Evolutionary conservation across 345 rosid species (phyloP).

Genomic region (Punica granatum): DNA sequence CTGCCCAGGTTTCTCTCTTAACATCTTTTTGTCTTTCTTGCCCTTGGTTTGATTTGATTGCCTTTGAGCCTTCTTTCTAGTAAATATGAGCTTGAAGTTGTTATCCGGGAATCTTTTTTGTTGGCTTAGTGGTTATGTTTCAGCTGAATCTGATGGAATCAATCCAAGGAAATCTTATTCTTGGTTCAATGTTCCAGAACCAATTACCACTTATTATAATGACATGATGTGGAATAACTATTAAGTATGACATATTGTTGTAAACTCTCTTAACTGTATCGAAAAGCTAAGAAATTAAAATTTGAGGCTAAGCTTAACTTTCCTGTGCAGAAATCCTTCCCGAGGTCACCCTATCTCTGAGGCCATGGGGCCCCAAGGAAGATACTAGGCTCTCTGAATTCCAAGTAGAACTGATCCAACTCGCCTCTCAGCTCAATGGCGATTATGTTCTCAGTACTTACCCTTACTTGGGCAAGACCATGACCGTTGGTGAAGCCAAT

Average conservation of each 20-base stretch:
- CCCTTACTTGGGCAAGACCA: slow-evolving; percentile 77
- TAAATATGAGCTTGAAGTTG: not conserved
- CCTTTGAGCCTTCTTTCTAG: not conserved
- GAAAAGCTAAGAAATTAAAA: too few species aligned
- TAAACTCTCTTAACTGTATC: not conserved
- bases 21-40: not conserved
- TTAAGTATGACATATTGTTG: not conserved
- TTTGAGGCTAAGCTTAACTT: slow-evolving; percentile 4
- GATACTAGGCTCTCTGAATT: slow-evolving; percentile 75
- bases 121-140: not conserved
- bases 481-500: slow-evolving; percentile 86
- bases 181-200: not conserved
- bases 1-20: slow-evolving; percentile 74
- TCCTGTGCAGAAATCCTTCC: slow-evolving; percentile 64
- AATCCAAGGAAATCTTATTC: not conserved
- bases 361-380: slow-evolving; percentile 78
- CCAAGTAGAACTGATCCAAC: slow-evolving; percentile 92
- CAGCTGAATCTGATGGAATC: not conserved
- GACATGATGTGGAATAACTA: not conserved
- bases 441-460: slow-evolving; percentile 73
- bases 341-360: slow-evolving; percentile 41
- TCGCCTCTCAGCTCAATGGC: slow-evolving; percentile 91
- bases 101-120: not conserved
- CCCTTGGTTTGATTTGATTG: not conserved
- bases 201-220: not conserved